Evolutionary conservation across 2,329 filamentous ascomycete species (phyloP), one percentile per base, ranked within the genome.

Genomic region (Colletotrichum costaricense): DNA sequence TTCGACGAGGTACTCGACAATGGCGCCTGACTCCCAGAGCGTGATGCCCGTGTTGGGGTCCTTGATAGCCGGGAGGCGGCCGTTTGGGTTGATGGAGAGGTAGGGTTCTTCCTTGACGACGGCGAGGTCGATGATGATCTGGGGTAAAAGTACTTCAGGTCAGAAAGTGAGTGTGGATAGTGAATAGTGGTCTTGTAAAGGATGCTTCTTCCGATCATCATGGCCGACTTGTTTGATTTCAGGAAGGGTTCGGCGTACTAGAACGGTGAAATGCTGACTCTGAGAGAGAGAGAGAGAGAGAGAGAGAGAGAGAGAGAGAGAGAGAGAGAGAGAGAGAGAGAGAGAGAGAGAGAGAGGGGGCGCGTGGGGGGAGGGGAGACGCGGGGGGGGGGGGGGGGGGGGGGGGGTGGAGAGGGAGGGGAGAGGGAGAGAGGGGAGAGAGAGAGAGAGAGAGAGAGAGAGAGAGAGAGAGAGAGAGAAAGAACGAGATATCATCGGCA

Each of bases 31-130:
- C 55, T 79, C 77, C 65, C 73, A 83, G 4, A 83, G 75, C 1
- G 78, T 79, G 8, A 82, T 59, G n/a, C 73, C 76, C 0, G 77
- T 80, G 76, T 83, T 83, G 35, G 81, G 82, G 65, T 84, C 82
- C 33, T 78, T 65, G 54, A 82, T 79, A 26, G 80, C 78, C 2
- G 81, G 81, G 1, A 82, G 73, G 1, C 81, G 79, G 14, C 81
- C 81, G 67, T 84, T 83, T 26, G 81, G 80, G 76, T 83, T 83
- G 74, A 82, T 75, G 24, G 72, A 57, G 1, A 74, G 76, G 67
- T 76, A 81, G 5, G 77, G 75, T 35, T 75, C 72, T 55, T 78
- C 66, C 35, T 79, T 81, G 9, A 79, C 42, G 2, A 76, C 74
- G 4, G 78, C 69, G 30, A 79, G 70, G 1, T 69, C 75, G 55